Evolutionary conservation across 169 alveolate genomes (phyloP).

Genomic region (Cryptosporidium sp.): DNA sequence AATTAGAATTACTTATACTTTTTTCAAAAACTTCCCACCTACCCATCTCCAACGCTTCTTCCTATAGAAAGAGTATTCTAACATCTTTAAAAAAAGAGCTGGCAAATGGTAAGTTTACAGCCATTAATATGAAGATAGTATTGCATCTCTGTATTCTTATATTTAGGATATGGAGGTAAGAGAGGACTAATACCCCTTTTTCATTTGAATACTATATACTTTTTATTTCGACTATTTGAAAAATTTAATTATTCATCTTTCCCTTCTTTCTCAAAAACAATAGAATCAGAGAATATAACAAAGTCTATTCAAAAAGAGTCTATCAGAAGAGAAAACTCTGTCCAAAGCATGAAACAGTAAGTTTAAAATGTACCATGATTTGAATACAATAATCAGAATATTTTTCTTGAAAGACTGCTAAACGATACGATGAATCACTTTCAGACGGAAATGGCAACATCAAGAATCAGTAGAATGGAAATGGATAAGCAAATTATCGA

Average conservation of each 20-base stretch:
- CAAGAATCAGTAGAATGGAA: constrained; percentile 16
- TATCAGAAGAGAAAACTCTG: constrained; percentile 16
- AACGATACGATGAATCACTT: constrained; percentile 45
- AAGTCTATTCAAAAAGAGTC: constrained; percentile 6
- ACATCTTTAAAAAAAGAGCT: background rate
- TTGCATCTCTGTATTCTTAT: too few species aligned
- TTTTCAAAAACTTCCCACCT: background rate
- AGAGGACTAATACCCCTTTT: background rate
- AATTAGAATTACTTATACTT: too few species aligned
- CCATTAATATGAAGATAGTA: background rate
- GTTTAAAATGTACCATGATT: background rate
- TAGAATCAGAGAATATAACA: background rate
- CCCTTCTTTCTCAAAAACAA: background rate
- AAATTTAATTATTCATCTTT: background rate
- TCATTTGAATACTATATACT: background rate
- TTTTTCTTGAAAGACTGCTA: background rate
- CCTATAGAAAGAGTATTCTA: constrained; percentile 14
- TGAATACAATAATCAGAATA: too few species aligned
- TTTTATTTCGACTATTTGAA: background rate
- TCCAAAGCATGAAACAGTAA: constrained; percentile 44
- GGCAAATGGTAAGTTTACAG: constrained; percentile 16
- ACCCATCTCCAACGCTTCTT: background rate
- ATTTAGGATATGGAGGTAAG: too few species aligned
- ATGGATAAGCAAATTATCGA: constrained; percentile 45
- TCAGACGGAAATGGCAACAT: constrained; percentile 5